Conservation (phyloP, 768 basidiomycete species). For the Tylopilus rubrobrunneus region DNA sequence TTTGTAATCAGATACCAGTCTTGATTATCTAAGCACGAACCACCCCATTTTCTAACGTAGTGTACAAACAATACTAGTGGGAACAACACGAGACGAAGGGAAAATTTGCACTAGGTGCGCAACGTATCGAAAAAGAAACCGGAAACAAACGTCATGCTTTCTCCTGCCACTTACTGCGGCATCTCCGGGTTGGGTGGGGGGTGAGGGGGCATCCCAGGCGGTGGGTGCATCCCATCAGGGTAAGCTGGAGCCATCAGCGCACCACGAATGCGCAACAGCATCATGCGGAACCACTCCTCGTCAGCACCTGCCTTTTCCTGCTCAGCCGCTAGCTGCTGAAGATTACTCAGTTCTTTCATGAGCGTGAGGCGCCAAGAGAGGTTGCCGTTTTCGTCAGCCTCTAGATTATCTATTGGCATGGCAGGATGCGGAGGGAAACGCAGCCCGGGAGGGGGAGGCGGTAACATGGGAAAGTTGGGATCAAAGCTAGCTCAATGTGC, state of each 20-base stretch:
- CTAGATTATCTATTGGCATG: constrained; percentile 67
- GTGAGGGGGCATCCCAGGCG: constrained; percentile 35
- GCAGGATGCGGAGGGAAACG: constrained; percentile 56
- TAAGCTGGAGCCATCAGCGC: constrained; percentile 57
- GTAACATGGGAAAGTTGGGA: constrained; percentile 67
- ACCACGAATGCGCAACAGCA: constrained; percentile 73
- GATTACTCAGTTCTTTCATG: constrained; percentile 73
- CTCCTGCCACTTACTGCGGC: constrained; percentile 18
- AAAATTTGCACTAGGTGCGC: not conserved
- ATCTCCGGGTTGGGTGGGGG: constrained; percentile 34
- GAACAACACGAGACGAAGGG: not conserved
- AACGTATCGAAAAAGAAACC: constrained; percentile 5
- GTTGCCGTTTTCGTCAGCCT: constrained; percentile 74
- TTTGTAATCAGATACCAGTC: constrained; percentile 22
- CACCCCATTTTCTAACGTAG: not conserved
- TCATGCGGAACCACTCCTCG: constrained; percentile 83
- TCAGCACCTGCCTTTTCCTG: constrained; percentile 81
- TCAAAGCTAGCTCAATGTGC: constrained; percentile 51
- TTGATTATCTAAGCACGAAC: constrained; percentile 19
- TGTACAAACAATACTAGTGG: not conserved
- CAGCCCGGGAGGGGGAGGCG: constrained; percentile 46
- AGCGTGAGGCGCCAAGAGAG: constrained; percentile 78
- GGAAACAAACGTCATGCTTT: not conserved
- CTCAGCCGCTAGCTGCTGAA: constrained; percentile 73
- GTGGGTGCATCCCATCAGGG: constrained; percentile 36